Base-by-base conservation (phyloP, 78 protist genomes). In the Speleostelium caveatum region DNA sequence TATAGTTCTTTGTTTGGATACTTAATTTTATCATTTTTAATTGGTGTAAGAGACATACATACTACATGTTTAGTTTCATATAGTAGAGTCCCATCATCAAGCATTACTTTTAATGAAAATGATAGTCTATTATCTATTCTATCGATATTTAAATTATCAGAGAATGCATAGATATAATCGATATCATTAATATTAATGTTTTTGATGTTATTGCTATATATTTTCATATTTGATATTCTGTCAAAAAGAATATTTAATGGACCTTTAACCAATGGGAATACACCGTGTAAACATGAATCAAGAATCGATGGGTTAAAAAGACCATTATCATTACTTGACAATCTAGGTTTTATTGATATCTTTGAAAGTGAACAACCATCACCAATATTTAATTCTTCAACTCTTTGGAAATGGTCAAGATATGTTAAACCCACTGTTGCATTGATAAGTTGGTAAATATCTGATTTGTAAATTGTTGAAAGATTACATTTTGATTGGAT, bases 241-340 rank as follows among this genome's bases (percentile, higher is more conserved):
- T 80, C 76, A 56, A 80, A 80, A 17, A 80, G 71, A 36, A 68
- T 55, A 16, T 80, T 59, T 39, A 39, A 56, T 75, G 85, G 85
- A 0, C 45, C 69, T 14, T 49, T 42, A 26, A 61, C 24, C 19
- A 36, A 16, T 19, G 71, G 32, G 30, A 80, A 68, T 6, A 35
- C 33, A 41, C 79, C 89, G 16, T 80, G 89, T 12, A 39, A 2
- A 41, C 51, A 68, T 41, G 39, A 67, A 41, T 80, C 89, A 26
- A 68, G 35, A 22, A 68, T 58, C 6, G 78, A 28, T 0, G 72
- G 51, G 42, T 80, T 80, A 45, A 80, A 80, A 41, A 68, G 39
- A 21, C 30, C 42, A 35, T 73, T 32, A 21, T 60, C 79, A 35
- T 56, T 3, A 30, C 65, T 60, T 55, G 65, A 32, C 45, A 73